phyloP scores from a whole-genome alignment of 148 eudicot species.

The Cornus suecica region DNA sequence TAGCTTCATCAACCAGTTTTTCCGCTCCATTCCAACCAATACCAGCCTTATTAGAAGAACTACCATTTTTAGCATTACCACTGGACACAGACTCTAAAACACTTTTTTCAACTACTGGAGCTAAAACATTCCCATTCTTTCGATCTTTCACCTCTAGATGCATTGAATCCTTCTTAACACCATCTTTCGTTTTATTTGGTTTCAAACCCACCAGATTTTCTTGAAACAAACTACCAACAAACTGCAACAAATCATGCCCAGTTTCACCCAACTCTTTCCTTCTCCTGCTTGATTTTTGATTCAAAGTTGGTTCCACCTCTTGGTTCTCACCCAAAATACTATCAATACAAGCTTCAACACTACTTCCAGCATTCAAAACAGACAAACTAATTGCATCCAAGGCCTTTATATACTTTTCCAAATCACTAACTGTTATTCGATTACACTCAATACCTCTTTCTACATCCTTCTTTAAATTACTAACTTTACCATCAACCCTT shows the following conservation, averaged over 20 bases:
- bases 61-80: constrained; percentile 10
- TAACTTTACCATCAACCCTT: constrained; percentile 47
- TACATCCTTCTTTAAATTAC: constrained; percentile 45
- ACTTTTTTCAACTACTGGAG: constrained; percentile 27
- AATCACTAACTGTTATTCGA: constrained; percentile 55
- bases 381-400: constrained; percentile 46
- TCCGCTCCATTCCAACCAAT: constrained; percentile 14
- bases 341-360: constrained; percentile 47
- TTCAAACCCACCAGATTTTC: constrained; percentile 28
- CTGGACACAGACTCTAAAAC: constrained; percentile 12
- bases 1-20: constrained; percentile 12
- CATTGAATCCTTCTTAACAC: constrained; percentile 29
- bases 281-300: constrained; percentile 33
- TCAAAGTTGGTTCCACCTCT: constrained; percentile 37
- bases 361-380: constrained; percentile 38
- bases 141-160: constrained; percentile 26
- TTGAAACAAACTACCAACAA: constrained; percentile 32
- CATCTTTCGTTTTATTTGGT: constrained; percentile 38
- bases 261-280: constrained; percentile 42
- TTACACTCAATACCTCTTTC: constrained; percentile 44
- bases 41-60: constrained; percentile 2
- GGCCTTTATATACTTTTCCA: constrained; percentile 52
- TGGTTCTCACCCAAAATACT: constrained; percentile 26
- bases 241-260: constrained; percentile 43
- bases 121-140: constrained; percentile 20